phyloP scores from a whole-genome alignment of 352 stramenopile genomes.

The Blastocystis sp. region DNA sequence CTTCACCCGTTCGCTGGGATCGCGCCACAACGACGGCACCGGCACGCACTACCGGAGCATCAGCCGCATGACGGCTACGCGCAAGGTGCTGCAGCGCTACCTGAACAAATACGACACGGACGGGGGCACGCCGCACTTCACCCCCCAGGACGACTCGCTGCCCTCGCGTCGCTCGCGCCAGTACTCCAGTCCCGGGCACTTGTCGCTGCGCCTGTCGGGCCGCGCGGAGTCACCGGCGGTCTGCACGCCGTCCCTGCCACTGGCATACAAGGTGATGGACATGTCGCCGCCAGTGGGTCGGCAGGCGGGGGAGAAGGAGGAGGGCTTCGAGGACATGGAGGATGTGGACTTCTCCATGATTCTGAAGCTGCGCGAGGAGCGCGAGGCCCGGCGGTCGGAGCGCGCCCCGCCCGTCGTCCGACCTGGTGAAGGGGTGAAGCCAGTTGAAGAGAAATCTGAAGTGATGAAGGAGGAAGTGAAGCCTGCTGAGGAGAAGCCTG shows the following conservation, averaged over 20 bases:
- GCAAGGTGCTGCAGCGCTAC: slow-evolving; percentile 61
- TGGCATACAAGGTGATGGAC: background rate
- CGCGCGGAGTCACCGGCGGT: background rate
- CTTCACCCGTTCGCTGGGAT: background rate
- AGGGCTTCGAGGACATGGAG: slow-evolving; percentile 46
- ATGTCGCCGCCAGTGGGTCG: background rate
- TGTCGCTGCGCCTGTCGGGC: slow-evolving; percentile 21
- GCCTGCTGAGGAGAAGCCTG: background rate
- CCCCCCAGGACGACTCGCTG: background rate
- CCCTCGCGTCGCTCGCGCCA: background rate
- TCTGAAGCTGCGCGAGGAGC: slow-evolving; percentile 20
- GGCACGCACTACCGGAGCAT: background rate
- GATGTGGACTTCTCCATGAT: slow-evolving; percentile 40
- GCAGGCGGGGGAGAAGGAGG: background rate
- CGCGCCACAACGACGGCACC: background rate
- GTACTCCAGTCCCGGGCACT: background rate
- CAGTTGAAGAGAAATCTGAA: background rate
- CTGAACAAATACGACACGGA: slow-evolving; percentile 53
- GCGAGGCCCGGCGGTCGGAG: background rate
- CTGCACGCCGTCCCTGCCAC: background rate
- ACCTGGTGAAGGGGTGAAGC: background rate
- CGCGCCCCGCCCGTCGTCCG: background rate
- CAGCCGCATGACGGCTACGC: slow-evolving; percentile 49
- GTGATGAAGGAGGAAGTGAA: background rate
- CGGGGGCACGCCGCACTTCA: background rate